Evolutionary conservation across 148 eudicot genomes (phyloP), one percentile per base, ranked within the genome.

Genomic region (Camellia granthamiana): DNA sequence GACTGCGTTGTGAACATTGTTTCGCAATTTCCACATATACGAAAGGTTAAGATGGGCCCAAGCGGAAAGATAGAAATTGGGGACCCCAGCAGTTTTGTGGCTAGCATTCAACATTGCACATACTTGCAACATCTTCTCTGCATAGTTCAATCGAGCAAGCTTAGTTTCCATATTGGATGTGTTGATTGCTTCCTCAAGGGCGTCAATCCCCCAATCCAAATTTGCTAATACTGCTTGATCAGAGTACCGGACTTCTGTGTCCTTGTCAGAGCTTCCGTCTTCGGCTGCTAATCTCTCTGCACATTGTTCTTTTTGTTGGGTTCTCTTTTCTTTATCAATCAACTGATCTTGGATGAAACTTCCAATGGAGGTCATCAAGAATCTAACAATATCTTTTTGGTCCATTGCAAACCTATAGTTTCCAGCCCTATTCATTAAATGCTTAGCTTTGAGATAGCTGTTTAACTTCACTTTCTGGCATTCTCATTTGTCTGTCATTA

Each of bases 131-230:
- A 89, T 89, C 76, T 89, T 89, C 63, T 89, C 89, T 0, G 91
- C 89, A 61, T 89, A 84, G 67, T 87, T 85, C 47, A 89, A 63
- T 71, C 91, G 78, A 0, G 91, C 88, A 49, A 87, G 79, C 81
- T 89, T 87, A 46, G 91, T 87, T 82, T 89, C 91, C 23, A 56
- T 54, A 71, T 87, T 89, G 2, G 88, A 87, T 14, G 91, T 89
- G 81, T 71, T 82, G 43, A 89, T 87, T 55, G 91, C 91, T 79
- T 89, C 91, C 80, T 89, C 91, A 10, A 89, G 86, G 23, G 89
- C 91, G 54, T 89, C 91, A 55, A 89, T 89, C 0, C 91, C 91
- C 91, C 91, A 89, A 55, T 89, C 91, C 23, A 89, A 77, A 81
- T 89, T 89, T 0, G 91, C 91, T 52, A 89, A 79, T 11, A 89